Evolutionary conservation across 208 protist genomes (phyloP).

Genomic region (Crithidia expoeki): DNA sequence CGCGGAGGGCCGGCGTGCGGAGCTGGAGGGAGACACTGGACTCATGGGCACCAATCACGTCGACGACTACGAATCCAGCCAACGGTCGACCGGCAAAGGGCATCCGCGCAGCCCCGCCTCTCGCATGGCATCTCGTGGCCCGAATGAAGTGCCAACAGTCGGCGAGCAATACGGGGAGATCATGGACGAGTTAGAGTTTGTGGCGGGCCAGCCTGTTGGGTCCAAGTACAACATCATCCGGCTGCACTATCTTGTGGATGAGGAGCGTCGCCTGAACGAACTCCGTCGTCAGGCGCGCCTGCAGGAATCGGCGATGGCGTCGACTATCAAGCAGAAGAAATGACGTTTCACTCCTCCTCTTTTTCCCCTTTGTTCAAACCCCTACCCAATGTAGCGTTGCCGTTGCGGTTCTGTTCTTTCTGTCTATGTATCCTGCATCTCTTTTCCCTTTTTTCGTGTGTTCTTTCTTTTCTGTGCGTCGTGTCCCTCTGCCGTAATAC

Average conservation of each 20-base stretch:
- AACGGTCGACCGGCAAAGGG: conserved; percentile 6
- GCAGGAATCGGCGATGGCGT: conserved; percentile 9
- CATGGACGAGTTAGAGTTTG: conserved; percentile 76
- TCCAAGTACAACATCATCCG: conserved; percentile 84
- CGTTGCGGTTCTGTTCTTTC: conserved; percentile 7
- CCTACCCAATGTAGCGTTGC: conserved; percentile 9
- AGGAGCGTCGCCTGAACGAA: conserved; percentile 58
- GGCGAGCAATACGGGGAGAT: conserved; percentile 69
- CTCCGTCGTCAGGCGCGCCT: conserved; percentile 41
- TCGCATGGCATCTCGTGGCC: conserved; percentile 29
- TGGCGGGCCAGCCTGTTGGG: conserved; percentile 65
- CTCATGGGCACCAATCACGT: conserved; percentile 60
- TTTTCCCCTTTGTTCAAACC: conserved; percentile 13
- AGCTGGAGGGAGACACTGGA: conserved; percentile 49
- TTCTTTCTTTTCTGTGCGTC: background rate
- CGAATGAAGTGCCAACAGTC: conserved; percentile 44
- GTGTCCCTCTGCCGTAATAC: background rate
- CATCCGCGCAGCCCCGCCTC: conserved; percentile 3
- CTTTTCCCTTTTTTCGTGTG: background rate
- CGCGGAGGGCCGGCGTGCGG: conserved; percentile 54
- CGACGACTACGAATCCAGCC: conserved; percentile 49
- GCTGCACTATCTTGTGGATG: conserved; percentile 76
- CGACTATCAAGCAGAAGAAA: background rate
- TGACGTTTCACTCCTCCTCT: background rate
- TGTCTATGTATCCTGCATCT: background rate